Conservation (phyloP, 2,329 filamentous ascomycete species). For the Pseudogymnoascus sp. region DNA sequence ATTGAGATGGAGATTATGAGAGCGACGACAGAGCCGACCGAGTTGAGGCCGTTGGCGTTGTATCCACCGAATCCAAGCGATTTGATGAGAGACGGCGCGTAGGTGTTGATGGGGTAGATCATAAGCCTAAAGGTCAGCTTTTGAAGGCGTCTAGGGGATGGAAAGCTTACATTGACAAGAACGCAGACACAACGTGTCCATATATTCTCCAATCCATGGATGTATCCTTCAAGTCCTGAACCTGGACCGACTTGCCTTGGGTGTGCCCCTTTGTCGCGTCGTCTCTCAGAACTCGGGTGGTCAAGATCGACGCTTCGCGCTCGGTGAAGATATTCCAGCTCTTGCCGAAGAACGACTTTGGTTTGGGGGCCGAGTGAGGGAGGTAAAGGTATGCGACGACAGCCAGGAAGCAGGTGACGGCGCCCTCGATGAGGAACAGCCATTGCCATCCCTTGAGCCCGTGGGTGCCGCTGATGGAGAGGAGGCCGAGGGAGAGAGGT, state of each 20-base stretch:
- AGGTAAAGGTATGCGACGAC: constrained; percentile 19
- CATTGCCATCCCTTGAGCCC: constrained; percentile 11
- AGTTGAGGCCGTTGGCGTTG: constrained; percentile 5
- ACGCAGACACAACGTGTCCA: constrained; percentile 1
- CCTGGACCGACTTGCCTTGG: not conserved
- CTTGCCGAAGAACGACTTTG: constrained; percentile 15
- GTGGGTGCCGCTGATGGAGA: constrained; percentile 7
- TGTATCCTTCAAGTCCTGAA: constrained; percentile 1
- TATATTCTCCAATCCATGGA: constrained; percentile 4
- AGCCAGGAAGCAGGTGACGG: constrained; percentile 9
- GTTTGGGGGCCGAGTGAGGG: constrained; percentile 20
- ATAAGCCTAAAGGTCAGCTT: too few relatives aligned
- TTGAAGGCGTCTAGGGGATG: too few relatives aligned
- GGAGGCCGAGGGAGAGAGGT: constrained; percentile 5
- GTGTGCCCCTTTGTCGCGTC: not conserved
- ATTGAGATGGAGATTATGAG: constrained; percentile 11
- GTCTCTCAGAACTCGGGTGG: not conserved
- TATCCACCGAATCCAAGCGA: not conserved
- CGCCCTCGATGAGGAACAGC: constrained; percentile 10
- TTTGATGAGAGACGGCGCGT: not conserved
- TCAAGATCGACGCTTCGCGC: constrained; percentile 15
- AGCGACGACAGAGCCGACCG: not conserved
- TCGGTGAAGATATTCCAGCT: constrained; percentile 15
- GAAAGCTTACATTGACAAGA: constrained; percentile 7
- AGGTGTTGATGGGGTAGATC: constrained; percentile 13